Evolutionary conservation across 345 rosid species (phyloP).

Genomic region (Eucalyptus cloeziana): DNA sequence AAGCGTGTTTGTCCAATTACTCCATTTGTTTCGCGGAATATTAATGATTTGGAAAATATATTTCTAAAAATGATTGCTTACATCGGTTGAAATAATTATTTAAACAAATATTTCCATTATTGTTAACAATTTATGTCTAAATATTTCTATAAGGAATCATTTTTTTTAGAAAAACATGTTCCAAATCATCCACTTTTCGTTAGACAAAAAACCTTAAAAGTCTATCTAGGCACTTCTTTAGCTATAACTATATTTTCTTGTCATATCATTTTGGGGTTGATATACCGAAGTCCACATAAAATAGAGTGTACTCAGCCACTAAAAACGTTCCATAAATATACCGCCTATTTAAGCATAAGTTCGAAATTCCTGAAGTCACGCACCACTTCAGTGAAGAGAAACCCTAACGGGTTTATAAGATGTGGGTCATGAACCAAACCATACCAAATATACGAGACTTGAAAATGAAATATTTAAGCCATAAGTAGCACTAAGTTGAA

Average conservation of each 20-base stretch:
- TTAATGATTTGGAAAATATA: no score
- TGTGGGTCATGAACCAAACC: neutral
- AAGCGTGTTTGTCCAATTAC: neutral
- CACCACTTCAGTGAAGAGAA: neutral
- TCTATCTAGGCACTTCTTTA: neutral
- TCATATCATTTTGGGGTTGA: neutral
- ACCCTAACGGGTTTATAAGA: neutral
- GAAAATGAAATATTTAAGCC: neutral
- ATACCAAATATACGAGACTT: neutral
- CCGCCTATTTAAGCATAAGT: neutral
- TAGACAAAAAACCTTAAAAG: neutral
- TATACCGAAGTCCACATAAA: neutral
- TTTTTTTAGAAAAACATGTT: no score
- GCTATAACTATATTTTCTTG: neutral
- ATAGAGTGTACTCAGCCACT: neutral
- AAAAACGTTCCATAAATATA: neutral
- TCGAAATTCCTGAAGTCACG: neutral
- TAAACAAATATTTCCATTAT: no score
- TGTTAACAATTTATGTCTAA: neutral
- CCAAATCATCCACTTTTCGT: neutral
- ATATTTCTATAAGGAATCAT: rapidly evolving
- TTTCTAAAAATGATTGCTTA: rapidly evolving
- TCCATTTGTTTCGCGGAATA: rapidly evolving
- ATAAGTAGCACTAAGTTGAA: neutral
- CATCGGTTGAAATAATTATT: no score